Evolutionary conservation across 1,284 basidiomycete species (phyloP).

Genomic region (Pholiota adiposa): DNA sequence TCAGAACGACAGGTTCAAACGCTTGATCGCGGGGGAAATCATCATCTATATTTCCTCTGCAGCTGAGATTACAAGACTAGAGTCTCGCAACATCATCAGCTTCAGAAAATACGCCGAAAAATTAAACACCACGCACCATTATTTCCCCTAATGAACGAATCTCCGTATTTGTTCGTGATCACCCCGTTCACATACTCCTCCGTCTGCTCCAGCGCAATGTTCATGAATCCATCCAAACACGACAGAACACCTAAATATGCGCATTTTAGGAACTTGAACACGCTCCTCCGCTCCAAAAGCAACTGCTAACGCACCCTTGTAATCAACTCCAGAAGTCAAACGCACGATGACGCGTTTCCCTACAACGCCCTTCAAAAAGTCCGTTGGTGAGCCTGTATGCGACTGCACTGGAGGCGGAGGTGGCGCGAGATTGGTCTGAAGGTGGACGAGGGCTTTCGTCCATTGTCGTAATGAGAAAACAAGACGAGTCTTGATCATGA

Average conservation of each 20-base stretch:
- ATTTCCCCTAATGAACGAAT: conserved; percentile 95
- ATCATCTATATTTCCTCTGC: conserved; percentile 34
- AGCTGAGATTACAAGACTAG: conserved; percentile 44
- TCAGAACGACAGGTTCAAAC: no score
- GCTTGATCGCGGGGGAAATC: background rate
- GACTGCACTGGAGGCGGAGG: conserved; percentile 56
- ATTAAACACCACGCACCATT: conserved; percentile 77
- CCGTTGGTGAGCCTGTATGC: conserved; percentile 79
- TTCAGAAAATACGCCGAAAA: background rate
- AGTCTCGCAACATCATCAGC: background rate
- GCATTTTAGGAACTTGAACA: conserved; percentile 8
- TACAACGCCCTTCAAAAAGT: conserved; percentile 92
- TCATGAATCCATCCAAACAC: conserved; percentile 98
- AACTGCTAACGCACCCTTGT: conserved; percentile 68
- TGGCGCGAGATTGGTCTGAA: conserved; percentile 38
- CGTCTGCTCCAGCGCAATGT: conserved; percentile 96
- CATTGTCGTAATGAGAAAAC: no score
- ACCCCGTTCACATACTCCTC: conserved; percentile 91
- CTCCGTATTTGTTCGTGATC: conserved; percentile 89
- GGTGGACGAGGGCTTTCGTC: conserved; percentile 44
- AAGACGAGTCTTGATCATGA: no score
- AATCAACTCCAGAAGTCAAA: conserved; percentile 95
- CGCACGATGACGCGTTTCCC: conserved; percentile 95
- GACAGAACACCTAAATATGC: conserved; percentile 80
- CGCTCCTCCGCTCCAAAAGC: no score